These are phyloP conservation scores for Cyclostephanos invisitatus DNA, from an alignment of 108 stramenopile genomes.

Conservation along the genomic window DNA sequence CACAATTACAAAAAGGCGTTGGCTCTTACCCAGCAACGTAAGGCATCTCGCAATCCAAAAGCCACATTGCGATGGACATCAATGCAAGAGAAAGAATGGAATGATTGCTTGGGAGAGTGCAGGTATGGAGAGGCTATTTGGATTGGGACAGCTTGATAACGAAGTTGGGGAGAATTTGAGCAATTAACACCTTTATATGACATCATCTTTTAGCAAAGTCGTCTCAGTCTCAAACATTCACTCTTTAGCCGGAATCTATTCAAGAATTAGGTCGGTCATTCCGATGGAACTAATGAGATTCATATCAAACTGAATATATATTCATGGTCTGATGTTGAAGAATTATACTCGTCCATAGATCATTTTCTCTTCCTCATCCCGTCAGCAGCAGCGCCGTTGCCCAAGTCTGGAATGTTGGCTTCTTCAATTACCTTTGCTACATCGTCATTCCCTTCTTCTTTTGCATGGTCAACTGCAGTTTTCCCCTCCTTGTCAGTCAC, in stretches of 20 bases:
- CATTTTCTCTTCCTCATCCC: slow-evolving; percentile 50
- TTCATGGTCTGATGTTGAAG: neutral
- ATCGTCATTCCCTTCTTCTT: slow-evolving; percentile 72
- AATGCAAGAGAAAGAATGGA: slow-evolving; percentile 53
- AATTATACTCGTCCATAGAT: neutral
- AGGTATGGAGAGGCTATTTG: slow-evolving; percentile 60
- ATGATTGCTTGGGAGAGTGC: slow-evolving; percentile 33
- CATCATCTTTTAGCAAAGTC: neutral
- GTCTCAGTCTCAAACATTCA: neutral
- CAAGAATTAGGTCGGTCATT: neutral
- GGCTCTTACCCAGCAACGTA: slow-evolving; percentile 40
- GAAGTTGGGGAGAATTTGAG: neutral
- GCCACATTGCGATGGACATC: slow-evolving; percentile 61
- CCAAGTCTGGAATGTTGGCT: slow-evolving; percentile 10
- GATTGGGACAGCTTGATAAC: slow-evolving; percentile 29
- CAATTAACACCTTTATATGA: neutral
- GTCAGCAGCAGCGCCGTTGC: slow-evolving; percentile 26
- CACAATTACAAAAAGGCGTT: slow-evolving; percentile 44
- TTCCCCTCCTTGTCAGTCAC: slow-evolving; percentile 89
- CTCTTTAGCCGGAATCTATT: neutral
- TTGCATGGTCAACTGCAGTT: slow-evolving; percentile 67
- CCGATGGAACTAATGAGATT: neutral
- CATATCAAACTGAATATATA: neutral
- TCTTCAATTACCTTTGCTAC: slow-evolving; percentile 71
- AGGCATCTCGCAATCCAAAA: slow-evolving; percentile 50